These are phyloP conservation scores for Trichoderma sp. DNA, from an alignment of 2,329 filamentous ascomycete species.

Conservation along the genomic window DNA sequence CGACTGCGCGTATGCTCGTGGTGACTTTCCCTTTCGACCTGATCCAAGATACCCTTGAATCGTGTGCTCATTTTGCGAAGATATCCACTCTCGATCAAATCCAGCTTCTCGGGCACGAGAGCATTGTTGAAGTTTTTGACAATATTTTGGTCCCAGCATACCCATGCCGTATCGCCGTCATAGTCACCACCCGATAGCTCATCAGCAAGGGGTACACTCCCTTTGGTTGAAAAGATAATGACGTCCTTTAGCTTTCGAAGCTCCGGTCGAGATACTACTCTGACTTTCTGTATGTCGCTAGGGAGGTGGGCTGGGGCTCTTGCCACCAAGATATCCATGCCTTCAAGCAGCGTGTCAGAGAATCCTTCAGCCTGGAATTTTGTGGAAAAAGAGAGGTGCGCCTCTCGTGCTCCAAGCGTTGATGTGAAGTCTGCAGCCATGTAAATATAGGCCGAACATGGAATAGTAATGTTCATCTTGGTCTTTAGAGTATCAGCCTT, in stretches of 20 bases:
- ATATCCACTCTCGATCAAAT: conserved; percentile 45
- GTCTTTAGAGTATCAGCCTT: conserved; percentile 53
- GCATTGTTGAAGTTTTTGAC: conserved; percentile 66
- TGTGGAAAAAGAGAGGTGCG: conserved; percentile 66
- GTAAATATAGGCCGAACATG: conserved; percentile 57
- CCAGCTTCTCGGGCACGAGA: conserved; percentile 29
- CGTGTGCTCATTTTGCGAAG: conserved; percentile 48
- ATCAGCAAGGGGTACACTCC: conserved; percentile 60
- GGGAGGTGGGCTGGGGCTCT: conserved; percentile 66
- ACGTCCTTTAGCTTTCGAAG: conserved; percentile 72
- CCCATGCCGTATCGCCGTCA: conserved; percentile 75
- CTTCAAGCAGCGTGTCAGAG: conserved; percentile 52
- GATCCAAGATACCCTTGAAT: conserved; percentile 43
- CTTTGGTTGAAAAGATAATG: conserved; percentile 68
- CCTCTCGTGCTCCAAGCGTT: conserved; percentile 59
- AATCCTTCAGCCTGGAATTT: conserved; percentile 56
- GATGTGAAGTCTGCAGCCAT: conserved; percentile 68
- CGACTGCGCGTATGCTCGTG: conserved; percentile 21
- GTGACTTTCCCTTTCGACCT: neutral
- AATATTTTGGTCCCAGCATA: conserved; percentile 68
- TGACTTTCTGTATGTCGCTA: conserved; percentile 70
- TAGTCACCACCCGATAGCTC: conserved; percentile 78
- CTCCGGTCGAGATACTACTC: conserved; percentile 54
- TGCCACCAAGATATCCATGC: conserved; percentile 62
- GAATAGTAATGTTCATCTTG: conserved; percentile 59